Base-by-base conservation (phyloP, 2,329 filamentous ascomycete species). In the Phaeosphaeriaceae sp. region DNA sequence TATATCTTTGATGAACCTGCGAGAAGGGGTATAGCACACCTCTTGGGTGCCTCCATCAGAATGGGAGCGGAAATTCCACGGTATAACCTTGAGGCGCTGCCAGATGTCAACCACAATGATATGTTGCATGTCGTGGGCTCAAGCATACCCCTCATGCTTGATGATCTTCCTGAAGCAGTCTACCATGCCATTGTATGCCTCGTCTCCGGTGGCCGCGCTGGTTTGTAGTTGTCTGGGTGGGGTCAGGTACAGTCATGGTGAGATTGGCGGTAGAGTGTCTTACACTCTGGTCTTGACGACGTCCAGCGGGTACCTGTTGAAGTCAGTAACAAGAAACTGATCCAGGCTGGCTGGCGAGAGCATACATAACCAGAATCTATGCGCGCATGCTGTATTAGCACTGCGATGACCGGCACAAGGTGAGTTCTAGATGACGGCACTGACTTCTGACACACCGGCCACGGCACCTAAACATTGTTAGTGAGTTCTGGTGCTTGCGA, bases 161-260 rank as follows among this genome's bases (percentile, higher is more conserved):
- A 99, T 88, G 74, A 99, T 99, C 87, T 99, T 99, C 76, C 88
- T 86, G 85, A 99, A 96, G 85, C 94, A 98, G 81, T 99, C 95
- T 58, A 97, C 76, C 93, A 98, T 99, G 85, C 95, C 92, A 83
- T 88, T 97, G 86, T 99, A 98, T 69, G 86, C 84, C 72, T 98
- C 95, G 66, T 89, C 89, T 58, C 92, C 92, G 21, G 84, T 82
- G 45, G 84, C 87, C 67, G 83, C 85, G 72, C 89, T 90, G 53
- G 90, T 91, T 82, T 97, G 93, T 56, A 97, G 85, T 81, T 97
- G 93, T 78, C 91, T 97, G 72, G 61, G 60, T 63, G 63, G 65
- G 61, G 60, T 76, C 74, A 69, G 69, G 65, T 52, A 49, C 44
- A 27, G 49, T 53, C 33, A 41, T 45, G 53, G 31, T 24, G 33